Base-by-base conservation (phyloP, 202 grass and related monocot genomes). In the Miscanthus sacchariflorus region DNA sequence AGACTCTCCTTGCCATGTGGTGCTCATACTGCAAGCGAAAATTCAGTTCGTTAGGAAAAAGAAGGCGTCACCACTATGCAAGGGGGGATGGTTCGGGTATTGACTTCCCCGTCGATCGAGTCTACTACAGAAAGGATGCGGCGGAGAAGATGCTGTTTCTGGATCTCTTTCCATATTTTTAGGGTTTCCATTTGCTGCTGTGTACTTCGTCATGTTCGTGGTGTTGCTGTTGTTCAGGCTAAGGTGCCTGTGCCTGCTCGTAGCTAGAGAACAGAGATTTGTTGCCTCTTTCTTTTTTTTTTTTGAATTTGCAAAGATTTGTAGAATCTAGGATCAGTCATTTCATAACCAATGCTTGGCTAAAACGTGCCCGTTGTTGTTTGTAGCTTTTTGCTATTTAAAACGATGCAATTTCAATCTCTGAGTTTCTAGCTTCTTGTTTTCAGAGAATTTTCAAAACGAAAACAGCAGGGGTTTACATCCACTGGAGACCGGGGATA, bases 31-130 rank as follows among this genome's bases (percentile, higher is more conserved):
- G n/a, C n/a, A 25, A 64, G 59, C 7, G 58, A 63, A 63, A 63
- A 63, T 23, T 63, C 21, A 63, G 56, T n/a, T 59, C 8, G 21
- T 63, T 63, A 23, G 2, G 25, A 72, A n/a, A 56, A 64, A n/a
- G 43, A 74, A 77, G 75, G 67, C 27, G 88, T 39, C 93, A 94
- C 93, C 93, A 85, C 92, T 83, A 83, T 86, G 93, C 93, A 96
- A 94, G 92, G 96, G 92, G 92, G 79, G 92, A 85, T 96, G 96
- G 96, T 98, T 98, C 96, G 96, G 93, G 93, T 87, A 98, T 98
- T 98, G 96, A 98, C 96, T 98, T 93, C 46, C 78, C 89, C 70
- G 77, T 52, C 45, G 54, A 79, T 52, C 68, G 35, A 79, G 77
- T 77, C 85, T 36, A 44, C n/a, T 48, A 69, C 58, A 69, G 40